Evolutionary conservation across 352 stramenopile genomes (phyloP).

Genomic region (Phytophthora uliginosa): DNA sequence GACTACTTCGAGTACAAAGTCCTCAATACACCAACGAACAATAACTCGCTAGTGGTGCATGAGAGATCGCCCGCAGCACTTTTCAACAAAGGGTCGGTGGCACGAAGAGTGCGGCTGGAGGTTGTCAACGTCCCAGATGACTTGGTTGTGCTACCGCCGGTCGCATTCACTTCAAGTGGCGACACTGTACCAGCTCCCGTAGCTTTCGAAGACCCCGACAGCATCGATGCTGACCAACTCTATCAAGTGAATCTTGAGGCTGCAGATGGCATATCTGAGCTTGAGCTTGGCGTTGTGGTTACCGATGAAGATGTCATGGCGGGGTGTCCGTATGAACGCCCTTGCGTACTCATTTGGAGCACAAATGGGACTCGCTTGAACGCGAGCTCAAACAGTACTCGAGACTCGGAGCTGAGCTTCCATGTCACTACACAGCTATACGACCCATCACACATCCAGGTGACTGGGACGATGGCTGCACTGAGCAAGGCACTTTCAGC

Average conservation of each 20-base stretch:
- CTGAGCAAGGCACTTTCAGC: conserved; percentile 44
- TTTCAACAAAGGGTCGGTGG: conserved; percentile 17
- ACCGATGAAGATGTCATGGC: conserved; percentile 66
- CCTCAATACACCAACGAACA: conserved; percentile 10
- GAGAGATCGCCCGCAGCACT: conserved; percentile 14
- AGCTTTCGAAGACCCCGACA: conserved; percentile 67
- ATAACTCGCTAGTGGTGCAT: conserved; percentile 20
- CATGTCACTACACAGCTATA: conserved; percentile 49
- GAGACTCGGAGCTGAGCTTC: conserved; percentile 29
- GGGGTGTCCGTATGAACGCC: conserved; percentile 55
- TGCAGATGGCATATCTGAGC: conserved; percentile 36
- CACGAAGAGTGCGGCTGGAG: conserved; percentile 57
- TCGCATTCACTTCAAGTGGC: conserved; percentile 31
- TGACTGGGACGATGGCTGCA: conserved; percentile 52
- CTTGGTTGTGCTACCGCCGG: conserved; percentile 59
- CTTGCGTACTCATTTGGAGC: conserved; percentile 54
- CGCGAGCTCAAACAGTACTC: conserved; percentile 23
- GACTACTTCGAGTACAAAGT: conserved; percentile 57
- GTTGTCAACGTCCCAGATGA: conserved; percentile 61
- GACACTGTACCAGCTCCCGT: conserved; percentile 46
- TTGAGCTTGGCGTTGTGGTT: conserved; percentile 58
- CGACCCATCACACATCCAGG: conserved; percentile 49
- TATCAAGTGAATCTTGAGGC: conserved; percentile 65
- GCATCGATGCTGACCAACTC: conserved; percentile 24
- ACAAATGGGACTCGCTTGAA: conserved; percentile 40